phyloP scores from a whole-genome alignment of 2,329 filamentous ascomycete genomes.

The Claviceps arundinis region DNA sequence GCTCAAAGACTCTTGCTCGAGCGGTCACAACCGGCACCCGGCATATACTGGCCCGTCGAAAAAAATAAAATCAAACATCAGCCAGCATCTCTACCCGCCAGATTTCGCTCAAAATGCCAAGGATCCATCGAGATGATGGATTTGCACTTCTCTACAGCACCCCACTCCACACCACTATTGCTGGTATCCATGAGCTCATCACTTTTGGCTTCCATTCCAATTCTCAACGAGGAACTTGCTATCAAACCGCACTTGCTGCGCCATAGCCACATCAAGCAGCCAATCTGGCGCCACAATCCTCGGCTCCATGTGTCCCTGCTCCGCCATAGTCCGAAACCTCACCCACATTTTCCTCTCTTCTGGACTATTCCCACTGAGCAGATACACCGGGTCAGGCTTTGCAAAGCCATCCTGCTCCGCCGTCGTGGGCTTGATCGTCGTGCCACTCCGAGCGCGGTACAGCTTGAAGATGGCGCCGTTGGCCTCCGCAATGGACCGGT shows the following conservation, averaged over 20 bases:
- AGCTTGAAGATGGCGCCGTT: conserved; percentile 76
- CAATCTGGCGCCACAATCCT: conserved; percentile 77
- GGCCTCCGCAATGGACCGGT: conserved; percentile 70
- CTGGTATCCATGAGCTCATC: conserved; percentile 1
- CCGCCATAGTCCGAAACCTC: conserved; percentile 67
- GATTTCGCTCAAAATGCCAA: neutral
- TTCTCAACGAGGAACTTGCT: conserved; percentile 44
- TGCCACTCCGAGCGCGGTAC: conserved; percentile 61
- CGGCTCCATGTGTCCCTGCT: conserved; percentile 64
- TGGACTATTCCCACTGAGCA: conserved; percentile 56
- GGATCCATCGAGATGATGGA: conserved; percentile 7
- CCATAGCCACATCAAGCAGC: conserved; percentile 82
- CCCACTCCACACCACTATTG: neutral
- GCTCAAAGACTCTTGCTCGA: neutral
- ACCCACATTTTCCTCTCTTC: conserved; percentile 66
- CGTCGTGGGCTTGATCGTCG: conserved; percentile 50
- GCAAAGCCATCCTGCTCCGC: conserved; percentile 50
- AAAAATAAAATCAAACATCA: neutral
- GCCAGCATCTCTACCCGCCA: neutral
- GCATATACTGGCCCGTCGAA: neutral
- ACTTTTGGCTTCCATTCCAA: conserved; percentile 21
- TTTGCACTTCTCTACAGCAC: conserved; percentile 1
- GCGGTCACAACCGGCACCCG: neutral
- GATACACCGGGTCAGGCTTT: conserved; percentile 61
- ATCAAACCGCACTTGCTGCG: conserved; percentile 61